Conservation (phyloP, 805 yeast genomes). For the Ogataea pignaliae region DNA sequence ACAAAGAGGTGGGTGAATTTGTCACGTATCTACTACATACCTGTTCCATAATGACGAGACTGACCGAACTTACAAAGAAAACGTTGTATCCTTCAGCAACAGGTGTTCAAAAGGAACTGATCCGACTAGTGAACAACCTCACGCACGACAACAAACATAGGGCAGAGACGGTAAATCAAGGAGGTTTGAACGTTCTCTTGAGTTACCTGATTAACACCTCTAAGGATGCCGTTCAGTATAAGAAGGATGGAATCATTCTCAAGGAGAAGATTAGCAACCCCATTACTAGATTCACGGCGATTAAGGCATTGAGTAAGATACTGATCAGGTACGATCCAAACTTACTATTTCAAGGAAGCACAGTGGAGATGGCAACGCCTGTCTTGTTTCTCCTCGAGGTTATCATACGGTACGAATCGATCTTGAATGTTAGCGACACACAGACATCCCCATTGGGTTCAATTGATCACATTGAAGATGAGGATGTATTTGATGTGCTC, state of each 20-base stretch:
- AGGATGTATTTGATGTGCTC: constrained; percentile 41
- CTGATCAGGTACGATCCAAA: constrained; percentile 41
- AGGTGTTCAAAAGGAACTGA: constrained; percentile 26
- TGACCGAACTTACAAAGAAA: constrained; percentile 10
- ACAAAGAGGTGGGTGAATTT: constrained; percentile 25
- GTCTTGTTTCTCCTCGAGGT: constrained; percentile 47
- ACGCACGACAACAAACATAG: constrained; percentile 26
- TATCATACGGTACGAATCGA: constrained; percentile 34
- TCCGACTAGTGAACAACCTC: constrained; percentile 34
- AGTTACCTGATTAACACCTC: constrained; percentile 35
- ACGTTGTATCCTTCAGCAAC: constrained; percentile 10
- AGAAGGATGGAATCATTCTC: constrained; percentile 18
- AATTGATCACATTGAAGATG: constrained; percentile 17
- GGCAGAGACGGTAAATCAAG: constrained; percentile 41
- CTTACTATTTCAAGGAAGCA: constrained; percentile 34
- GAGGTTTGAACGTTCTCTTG: constrained; percentile 37
- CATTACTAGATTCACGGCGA: constrained; percentile 29
- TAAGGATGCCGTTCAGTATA: constrained; percentile 18
- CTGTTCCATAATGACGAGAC: constrained; percentile 16
- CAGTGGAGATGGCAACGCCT: constrained; percentile 34
- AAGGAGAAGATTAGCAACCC: constrained; percentile 17
- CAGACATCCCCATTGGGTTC: constrained; percentile 19
- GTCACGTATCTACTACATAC: constrained; percentile 21
- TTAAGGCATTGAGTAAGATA: constrained; percentile 41
- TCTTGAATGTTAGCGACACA: constrained; percentile 14